phyloP scores from a whole-genome alignment of 2,329 filamentous ascomycete species.

The Botrytis medusae region DNA sequence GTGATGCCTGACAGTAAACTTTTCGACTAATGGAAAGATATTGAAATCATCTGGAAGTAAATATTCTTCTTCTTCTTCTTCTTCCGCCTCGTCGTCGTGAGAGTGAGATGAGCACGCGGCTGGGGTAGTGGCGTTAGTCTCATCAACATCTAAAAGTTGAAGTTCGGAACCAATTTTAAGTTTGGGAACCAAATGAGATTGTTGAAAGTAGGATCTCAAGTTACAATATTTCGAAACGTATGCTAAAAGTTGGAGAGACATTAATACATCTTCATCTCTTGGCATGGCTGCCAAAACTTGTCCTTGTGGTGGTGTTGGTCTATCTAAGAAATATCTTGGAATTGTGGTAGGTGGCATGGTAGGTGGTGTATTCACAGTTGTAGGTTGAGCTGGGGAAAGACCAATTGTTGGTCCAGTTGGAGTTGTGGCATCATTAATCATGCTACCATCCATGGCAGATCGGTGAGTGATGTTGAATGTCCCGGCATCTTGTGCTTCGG shows the following conservation, averaged over 20 bases:
- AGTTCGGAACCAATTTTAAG: slow-evolving; percentile 88
- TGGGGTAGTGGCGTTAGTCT: slow-evolving; percentile 42
- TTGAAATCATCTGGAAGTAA: slow-evolving; percentile 92
- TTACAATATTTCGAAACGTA: slow-evolving; percentile 99
- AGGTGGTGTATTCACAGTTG: slow-evolving; percentile 68
- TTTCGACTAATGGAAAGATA: slow-evolving; percentile 96
- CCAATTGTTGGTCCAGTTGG: slow-evolving; percentile 68
- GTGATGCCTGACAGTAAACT: slow-evolving; percentile 94
- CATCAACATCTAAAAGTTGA: slow-evolving; percentile 72
- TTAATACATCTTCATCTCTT: slow-evolving; percentile 93
- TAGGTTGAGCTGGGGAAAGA: slow-evolving; percentile 62
- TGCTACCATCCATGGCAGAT: slow-evolving; percentile 79
- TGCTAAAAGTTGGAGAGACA: slow-evolving; percentile 93
- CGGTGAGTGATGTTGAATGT: slow-evolving; percentile 94
- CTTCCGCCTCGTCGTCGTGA: slow-evolving; percentile 69
- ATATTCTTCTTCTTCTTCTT: slow-evolving; percentile 79
- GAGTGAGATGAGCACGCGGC: slow-evolving; percentile 41
- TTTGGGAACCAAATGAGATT: slow-evolving; percentile 87
- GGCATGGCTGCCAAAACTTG: slow-evolving; percentile 88
- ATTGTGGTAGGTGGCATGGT: slow-evolving; percentile 73
- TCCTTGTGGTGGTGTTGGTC: slow-evolving; percentile 62
- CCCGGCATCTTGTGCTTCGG: slow-evolving; percentile 79
- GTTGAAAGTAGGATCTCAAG: slow-evolving; percentile 90
- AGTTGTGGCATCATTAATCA: slow-evolving; percentile 68
- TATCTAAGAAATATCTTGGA: slow-evolving; percentile 76